Base-by-base conservation (phyloP, 768 basidiomycete genomes). In the Albatrellus ellisii region DNA sequence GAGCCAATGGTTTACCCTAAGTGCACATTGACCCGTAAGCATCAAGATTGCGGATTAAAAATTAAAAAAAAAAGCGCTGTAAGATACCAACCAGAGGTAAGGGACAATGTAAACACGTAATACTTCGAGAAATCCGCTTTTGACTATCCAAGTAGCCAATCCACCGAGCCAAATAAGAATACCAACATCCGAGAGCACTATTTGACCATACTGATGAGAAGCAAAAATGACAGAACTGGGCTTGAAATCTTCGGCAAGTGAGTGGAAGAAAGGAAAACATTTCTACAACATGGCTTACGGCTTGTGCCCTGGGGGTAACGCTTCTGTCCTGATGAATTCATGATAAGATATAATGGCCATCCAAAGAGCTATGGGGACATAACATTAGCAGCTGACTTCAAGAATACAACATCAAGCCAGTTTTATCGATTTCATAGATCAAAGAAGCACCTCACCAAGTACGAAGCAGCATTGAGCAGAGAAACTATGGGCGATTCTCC, bases 1-100 rank as follows among this genome's bases (percentile, higher is more conserved):
- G 41, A 97, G 72, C 91, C 91, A 95, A 69, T 90, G 87, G 69
- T 88, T 88, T 41, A 82, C 77, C 78, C 75, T 79, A 46, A 8
- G 10, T 11, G 8, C 45, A n/a, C 34, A 29, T 26, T 17, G 9
- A 35, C 10, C 8, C n/a, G n/a, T n/a, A n/a, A n/a, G n/a, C n/a
- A n/a, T n/a, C n/a, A n/a, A n/a, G n/a, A n/a, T n/a, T n/a, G n/a
- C n/a, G n/a, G n/a, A n/a, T 24, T 15, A 11, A 28, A 2, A 26
- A 20, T 24, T 26, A 41, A 12, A 44, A 27, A 45, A 20, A 26
- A 6, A 26, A 25, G n/a, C 22, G 21, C 15, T 11, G 15, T 5
- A 21, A 8, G 22, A 22, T 25, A 45, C 60, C 44, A 46, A 66
- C 83, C 85, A 89, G 46, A 98, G 69, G 66, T 97, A 98, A 40